phyloP scores from a whole-genome alignment of 257 asterid genomes.

The Fraxinus americana region DNA sequence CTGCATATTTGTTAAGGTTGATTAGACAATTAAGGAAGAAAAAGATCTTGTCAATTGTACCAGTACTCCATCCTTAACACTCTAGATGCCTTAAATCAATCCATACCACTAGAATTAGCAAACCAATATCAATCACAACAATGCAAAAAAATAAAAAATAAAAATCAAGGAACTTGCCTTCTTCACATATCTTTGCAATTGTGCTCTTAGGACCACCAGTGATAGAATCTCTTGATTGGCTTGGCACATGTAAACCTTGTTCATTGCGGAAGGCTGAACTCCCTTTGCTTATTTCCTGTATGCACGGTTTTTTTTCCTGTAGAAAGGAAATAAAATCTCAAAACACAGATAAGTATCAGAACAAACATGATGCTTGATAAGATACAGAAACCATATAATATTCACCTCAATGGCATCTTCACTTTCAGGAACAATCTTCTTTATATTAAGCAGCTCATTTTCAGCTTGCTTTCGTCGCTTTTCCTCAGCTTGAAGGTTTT shows the following conservation, averaged over 20 bases:
- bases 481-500: slow-evolving; percentile 66
- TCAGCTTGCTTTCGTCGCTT: slow-evolving; percentile 73
- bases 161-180: slow-evolving; percentile 59
- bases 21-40: slow-evolving; percentile 1
- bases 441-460: slow-evolving; percentile 58
- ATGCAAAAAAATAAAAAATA: not conserved
- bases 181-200: slow-evolving; percentile 85
- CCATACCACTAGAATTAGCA: not conserved
- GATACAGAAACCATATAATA: not conserved
- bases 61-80: not conserved
- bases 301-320: slow-evolving; percentile 80
- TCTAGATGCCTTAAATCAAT: not conserved
- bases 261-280: slow-evolving; percentile 41
- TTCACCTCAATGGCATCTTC: slow-evolving; percentile 91
- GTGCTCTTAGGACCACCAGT: slow-evolving; percentile 69
- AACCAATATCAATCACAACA: not conserved
- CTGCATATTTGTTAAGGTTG: not conserved
- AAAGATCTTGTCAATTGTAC: not conserved
- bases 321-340: slow-evolving; percentile 23
- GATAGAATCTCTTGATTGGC: slow-evolving; percentile 59
- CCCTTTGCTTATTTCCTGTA: slow-evolving; percentile 48
- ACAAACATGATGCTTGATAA: slow-evolving; percentile 1
- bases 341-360: not conserved
- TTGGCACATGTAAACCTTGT: slow-evolving; percentile 39
- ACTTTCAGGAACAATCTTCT: slow-evolving; percentile 69